Percentiles rank a stretch among this genome's conserved stretches.
phyloP scores from a whole-genome alignment of 2,329 filamentous ascomycete genomes.

The Paracamarosporium sp. region DNA sequence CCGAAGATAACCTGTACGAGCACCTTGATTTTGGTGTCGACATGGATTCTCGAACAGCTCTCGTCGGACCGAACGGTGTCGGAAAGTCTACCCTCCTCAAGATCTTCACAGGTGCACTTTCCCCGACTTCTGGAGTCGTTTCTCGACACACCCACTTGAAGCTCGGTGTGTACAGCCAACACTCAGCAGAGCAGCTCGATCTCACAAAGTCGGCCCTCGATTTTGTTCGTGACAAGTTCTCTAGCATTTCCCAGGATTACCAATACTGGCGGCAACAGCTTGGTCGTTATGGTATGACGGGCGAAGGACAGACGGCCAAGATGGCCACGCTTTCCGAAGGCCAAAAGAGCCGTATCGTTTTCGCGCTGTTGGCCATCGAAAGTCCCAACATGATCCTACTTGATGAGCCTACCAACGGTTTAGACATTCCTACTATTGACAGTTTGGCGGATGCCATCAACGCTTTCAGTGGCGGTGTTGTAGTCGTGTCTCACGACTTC shows the following conservation, averaged over 20 bases:
- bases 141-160: slow-evolving; percentile 97
- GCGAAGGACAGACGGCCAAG: slow-evolving; percentile 92
- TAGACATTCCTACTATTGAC: slow-evolving; percentile 99
- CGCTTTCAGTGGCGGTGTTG: slow-evolving; percentile 92
- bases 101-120: slow-evolving; percentile 95
- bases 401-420: slow-evolving; percentile 98
- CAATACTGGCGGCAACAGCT: slow-evolving; percentile 99
- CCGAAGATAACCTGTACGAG: slow-evolving; percentile 92
- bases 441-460: slow-evolving; percentile 97
- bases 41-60: slow-evolving; percentile 97
- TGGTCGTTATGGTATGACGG: slow-evolving; percentile 89
- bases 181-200: slow-evolving; percentile 97
- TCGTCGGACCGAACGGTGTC: slow-evolving; percentile 98
- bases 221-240: slow-evolving; percentile 96
- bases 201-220: slow-evolving; percentile 97
- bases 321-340: slow-evolving; percentile 98
- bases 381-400: slow-evolving; percentile 96
- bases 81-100: slow-evolving; percentile 96
- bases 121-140: slow-evolving; percentile 80
- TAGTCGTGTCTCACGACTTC: slow-evolving; percentile 99
- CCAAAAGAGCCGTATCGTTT: slow-evolving; percentile 97
- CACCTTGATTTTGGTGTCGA: slow-evolving; percentile 98
- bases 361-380: slow-evolving; percentile 94
- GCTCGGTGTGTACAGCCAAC: slow-evolving; percentile 96
- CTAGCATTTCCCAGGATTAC: slow-evolving; percentile 89